Base-by-base conservation (phyloP, 1,139 yeast species). In the Lizanozyma gosingica region DNA sequence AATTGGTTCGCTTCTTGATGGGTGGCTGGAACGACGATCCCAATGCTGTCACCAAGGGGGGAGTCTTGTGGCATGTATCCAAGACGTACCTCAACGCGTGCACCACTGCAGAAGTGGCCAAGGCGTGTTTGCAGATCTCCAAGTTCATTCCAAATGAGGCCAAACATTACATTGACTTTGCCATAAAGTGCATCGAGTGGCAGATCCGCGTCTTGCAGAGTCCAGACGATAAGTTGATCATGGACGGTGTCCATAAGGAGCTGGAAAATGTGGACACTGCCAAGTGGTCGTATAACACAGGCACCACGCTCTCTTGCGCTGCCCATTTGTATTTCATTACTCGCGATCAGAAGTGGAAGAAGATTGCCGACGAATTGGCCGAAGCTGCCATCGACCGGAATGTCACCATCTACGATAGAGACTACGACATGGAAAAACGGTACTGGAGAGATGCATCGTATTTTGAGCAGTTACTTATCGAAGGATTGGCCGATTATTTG, bases 261-360 rank as follows among this genome's bases (percentile, higher is more conserved):
- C 63, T 67, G 17, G 68, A 67, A 27, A 58, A 62, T 18, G 62
- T 70, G 4, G 73, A 78, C 48, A 64, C 65, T 17, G 70, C 71
- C 45, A 80, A 81, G 56, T 78, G 82, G 78, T 71, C 83, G n/a
- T 82, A 82, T 57, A 81, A 81, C 57, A 71, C 78, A 22, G 88
- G 90, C 15, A 72, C 83, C 3, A 76, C 86, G 0, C 53, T 81
- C 36, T 73, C 82, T 8, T 76, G 80, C 1, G 69, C 78, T 4
- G 57, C 76, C 8, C 63, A 71, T 49, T 60, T 82, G 47, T 80
- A 72, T 51, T 65, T 63, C 43, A 62, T 66, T 44, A 81, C 85
- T 16, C 58, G 65, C 32, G 78, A 80, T 47, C 58, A 63, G 15
- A 66, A 74, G 50, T 80, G 83, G 79, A 62, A 68, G 49, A 54